These are phyloP conservation scores for Pterocarpus macrocarpus DNA, from an alignment of 306 rosid genomes.

Conservation along the genomic window DNA sequence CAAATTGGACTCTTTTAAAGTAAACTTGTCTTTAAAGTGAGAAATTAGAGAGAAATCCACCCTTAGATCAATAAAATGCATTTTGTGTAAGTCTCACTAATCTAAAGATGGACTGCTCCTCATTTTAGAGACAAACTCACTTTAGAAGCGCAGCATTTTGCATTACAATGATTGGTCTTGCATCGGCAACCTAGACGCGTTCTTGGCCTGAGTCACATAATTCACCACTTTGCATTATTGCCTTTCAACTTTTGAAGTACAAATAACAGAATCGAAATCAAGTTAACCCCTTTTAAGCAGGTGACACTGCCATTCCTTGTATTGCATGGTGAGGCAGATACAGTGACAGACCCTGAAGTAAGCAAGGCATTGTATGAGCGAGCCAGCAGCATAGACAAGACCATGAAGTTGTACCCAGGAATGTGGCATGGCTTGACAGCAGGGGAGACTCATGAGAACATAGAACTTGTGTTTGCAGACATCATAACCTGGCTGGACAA, in stretches of 20 bases:
- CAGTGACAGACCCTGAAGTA: slow-evolving; percentile 89
- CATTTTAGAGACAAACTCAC: no score
- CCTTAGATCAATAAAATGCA: no score
- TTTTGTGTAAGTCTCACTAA: no score
- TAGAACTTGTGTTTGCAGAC: slow-evolving; percentile 70
- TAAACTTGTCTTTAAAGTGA: no score
- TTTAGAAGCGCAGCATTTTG: no score
- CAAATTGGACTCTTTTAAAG: no score
- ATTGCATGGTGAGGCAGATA: slow-evolving; percentile 89
- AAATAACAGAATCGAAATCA: background rate
- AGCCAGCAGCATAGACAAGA: slow-evolving; percentile 84
- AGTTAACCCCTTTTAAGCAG: slow-evolving; percentile 46
- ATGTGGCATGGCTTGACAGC: slow-evolving; percentile 92
- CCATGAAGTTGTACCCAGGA: slow-evolving; percentile 75
- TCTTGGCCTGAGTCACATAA: no score
- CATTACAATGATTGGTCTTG: background rate
- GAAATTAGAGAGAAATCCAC: no score
- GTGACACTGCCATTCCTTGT: slow-evolving; percentile 80
- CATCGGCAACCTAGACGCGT: no score
- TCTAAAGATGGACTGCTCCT: no score
- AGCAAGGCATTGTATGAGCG: slow-evolving; percentile 70
- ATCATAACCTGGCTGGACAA: slow-evolving; percentile 73
- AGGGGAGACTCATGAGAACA: slow-evolving; percentile 84
- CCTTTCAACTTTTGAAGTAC: background rate
- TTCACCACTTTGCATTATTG: no score